phyloP scores from a whole-genome alignment of 768 basidiomycete species.

The Phylloporus arenicola region DNA sequence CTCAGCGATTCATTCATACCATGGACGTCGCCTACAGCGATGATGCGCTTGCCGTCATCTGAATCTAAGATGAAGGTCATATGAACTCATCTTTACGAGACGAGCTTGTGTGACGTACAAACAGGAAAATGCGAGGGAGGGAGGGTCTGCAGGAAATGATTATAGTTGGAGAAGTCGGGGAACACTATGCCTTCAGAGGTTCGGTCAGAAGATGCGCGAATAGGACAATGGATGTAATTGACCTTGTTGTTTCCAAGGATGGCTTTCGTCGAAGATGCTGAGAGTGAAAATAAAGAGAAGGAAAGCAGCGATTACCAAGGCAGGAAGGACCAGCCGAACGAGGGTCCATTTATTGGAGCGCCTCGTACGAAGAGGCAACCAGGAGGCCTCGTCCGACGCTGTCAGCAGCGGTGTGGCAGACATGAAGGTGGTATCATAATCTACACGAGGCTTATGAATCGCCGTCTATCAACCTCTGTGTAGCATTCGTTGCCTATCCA shows the following conservation, averaged over 20 bases:
- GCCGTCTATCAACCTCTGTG: constrained; percentile 46
- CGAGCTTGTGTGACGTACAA: constrained; percentile 31
- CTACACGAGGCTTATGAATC: too few relatives aligned
- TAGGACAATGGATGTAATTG: neutral
- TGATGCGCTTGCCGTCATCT: constrained; percentile 46
- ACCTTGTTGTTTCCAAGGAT: constrained; percentile 16
- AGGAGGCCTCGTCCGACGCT: neutral
- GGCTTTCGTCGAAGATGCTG: constrained; percentile 22
- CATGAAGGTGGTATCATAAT: too few relatives aligned
- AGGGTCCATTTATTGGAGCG: neutral
- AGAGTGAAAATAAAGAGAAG: constrained; percentile 40
- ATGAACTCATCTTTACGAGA: neutral
- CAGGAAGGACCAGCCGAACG: constrained; percentile 22
- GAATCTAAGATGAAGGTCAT: constrained; percentile 38
- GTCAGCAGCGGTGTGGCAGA: constrained; percentile 14
- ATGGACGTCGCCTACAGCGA: constrained; percentile 87
- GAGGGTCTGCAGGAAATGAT: constrained; percentile 40
- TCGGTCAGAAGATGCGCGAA: neutral
- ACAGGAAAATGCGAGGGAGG: constrained; percentile 47
- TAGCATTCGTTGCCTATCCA: constrained; percentile 60
- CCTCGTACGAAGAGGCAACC: neutral
- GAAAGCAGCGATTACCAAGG: constrained; percentile 36
- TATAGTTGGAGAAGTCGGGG: constrained; percentile 57
- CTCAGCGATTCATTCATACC: constrained; percentile 66
- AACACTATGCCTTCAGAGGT: constrained; percentile 8